Conservation (phyloP, 768 basidiomycete genomes). For the Thelephora ganbajun region DNA sequence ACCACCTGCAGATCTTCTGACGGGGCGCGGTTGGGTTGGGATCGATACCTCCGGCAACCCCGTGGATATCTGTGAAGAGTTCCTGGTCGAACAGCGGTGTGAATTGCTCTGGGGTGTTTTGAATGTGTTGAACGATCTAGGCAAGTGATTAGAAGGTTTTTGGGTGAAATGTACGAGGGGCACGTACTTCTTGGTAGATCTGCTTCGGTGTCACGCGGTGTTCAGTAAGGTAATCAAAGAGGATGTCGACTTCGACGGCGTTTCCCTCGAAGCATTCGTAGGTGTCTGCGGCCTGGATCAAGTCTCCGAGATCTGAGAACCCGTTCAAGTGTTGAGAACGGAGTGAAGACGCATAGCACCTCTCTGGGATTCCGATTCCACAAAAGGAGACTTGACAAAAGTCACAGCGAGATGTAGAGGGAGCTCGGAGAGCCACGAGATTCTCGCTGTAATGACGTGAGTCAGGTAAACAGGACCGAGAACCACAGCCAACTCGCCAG, state of each 20-base stretch:
- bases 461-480: neutral
- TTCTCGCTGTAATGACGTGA: constrained; percentile 39
- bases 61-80: constrained; percentile 56
- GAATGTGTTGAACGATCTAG: constrained; percentile 51
- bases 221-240: constrained; percentile 65
- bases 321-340: constrained; percentile 53
- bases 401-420: constrained; percentile 72
- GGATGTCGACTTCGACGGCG: constrained; percentile 66
- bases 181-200: constrained; percentile 62
- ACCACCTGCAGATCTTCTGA: constrained; percentile 50
- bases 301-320: constrained; percentile 52
- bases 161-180: neutral
- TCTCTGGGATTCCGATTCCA: constrained; percentile 61
- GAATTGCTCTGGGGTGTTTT: constrained; percentile 49
- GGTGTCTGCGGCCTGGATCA: constrained; percentile 60
- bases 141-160: neutral
- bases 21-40: constrained; percentile 46
- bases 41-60: constrained; percentile 38
- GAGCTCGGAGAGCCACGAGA: constrained; percentile 56
- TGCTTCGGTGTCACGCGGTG: constrained; percentile 50
- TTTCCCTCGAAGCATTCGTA: constrained; percentile 76
- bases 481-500: constrained; percentile 33
- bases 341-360: constrained; percentile 52
- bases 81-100: constrained; percentile 53
- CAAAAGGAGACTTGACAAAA: constrained; percentile 76